Evolutionary conservation across 495 filamentous ascomycete species (phyloP), one percentile per base, ranked within the genome.

Genomic region (Clavariopsis aquatica): DNA sequence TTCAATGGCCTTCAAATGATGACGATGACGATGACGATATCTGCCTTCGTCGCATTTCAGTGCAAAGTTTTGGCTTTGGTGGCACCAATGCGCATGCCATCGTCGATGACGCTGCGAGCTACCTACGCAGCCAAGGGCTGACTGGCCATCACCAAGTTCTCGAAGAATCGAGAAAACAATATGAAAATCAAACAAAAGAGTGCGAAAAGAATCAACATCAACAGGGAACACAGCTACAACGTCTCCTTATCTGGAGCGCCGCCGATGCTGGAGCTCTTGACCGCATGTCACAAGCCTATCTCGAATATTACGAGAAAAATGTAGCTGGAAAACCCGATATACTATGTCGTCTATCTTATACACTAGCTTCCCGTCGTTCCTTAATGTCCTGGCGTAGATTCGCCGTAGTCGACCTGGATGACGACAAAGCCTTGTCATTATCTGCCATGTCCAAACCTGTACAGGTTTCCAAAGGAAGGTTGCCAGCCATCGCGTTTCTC

Each of bases 11-110:
- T n/a, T n/a, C n/a, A n/a, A n/a, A n/a, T n/a, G n/a, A n/a, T n/a
- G n/a, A n/a, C n/a, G n/a, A n/a, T n/a, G n/a, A n/a, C n/a, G n/a
- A n/a, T n/a, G n/a, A n/a, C 74, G 12, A 65, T 34, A 1, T 7
- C n/a, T 0, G 71, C 0, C 49, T 71, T 8, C 76, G 71, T 52
- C 65, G 78, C 0, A 71, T 72, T 4, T 28, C 27, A 1, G 27
- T 69, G 5, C 66, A 66, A 45, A 55, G 46, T 1, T 69, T 69
- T 45, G 77, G 77, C 0, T 78, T 74, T 52, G 79, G 79, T 8
- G 69, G 71, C n/a, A 57, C 69, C 4, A 71, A 73, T 43, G 57
- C 57, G 1, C 71, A 73, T 52, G 60, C 68, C 1, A 74, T 81
- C 47, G 1, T 81, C 1, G 80, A 81, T 52, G 72, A 77, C 31